These are phyloP conservation scores for Larix sibirica DNA, from an alignment of 83 land plant species.

Conservation along the genomic window DNA sequence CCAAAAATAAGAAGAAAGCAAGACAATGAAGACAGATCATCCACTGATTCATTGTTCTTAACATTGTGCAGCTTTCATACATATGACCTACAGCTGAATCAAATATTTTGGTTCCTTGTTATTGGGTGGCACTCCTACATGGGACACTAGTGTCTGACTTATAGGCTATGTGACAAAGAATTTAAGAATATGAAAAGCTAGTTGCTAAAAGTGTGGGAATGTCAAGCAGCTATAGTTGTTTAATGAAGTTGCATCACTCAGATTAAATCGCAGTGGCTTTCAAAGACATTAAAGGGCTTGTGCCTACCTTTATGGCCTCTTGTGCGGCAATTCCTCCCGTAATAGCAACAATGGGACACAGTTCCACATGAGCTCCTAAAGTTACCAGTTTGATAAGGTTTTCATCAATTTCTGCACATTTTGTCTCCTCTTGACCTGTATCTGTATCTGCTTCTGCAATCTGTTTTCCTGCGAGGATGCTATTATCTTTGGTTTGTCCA, in stretches of 20 bases:
- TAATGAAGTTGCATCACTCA: neutral
- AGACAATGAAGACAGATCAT: too few relatives aligned
- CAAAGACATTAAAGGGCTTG: conserved; percentile 4
- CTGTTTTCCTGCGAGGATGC: conserved; percentile 18
- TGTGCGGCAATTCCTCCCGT: conserved; percentile 60
- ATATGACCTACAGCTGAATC: neutral
- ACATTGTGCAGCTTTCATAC: too few relatives aligned
- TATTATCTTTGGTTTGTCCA: conserved; percentile 3
- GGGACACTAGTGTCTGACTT: neutral
- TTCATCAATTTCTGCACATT: conserved; percentile 28
- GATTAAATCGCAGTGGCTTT: neutral
- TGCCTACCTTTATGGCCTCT: conserved; percentile 57
- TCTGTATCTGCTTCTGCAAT: conserved; percentile 16
- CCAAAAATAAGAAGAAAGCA: neutral
- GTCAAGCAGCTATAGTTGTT: neutral
- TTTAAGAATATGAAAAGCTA: neutral
- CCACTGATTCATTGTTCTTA: too few relatives aligned
- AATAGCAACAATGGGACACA: conserved; percentile 48
- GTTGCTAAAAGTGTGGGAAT: neutral
- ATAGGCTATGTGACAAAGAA: neutral
- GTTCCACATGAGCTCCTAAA: conserved; percentile 39
- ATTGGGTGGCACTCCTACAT: neutral
- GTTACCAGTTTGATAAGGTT: conserved; percentile 30
- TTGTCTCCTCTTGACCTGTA: neutral
- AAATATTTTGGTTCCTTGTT: neutral